phyloP scores from a whole-genome alignment of 352 stramenopile genomes.

The Globisporangium paddicum region DNA sequence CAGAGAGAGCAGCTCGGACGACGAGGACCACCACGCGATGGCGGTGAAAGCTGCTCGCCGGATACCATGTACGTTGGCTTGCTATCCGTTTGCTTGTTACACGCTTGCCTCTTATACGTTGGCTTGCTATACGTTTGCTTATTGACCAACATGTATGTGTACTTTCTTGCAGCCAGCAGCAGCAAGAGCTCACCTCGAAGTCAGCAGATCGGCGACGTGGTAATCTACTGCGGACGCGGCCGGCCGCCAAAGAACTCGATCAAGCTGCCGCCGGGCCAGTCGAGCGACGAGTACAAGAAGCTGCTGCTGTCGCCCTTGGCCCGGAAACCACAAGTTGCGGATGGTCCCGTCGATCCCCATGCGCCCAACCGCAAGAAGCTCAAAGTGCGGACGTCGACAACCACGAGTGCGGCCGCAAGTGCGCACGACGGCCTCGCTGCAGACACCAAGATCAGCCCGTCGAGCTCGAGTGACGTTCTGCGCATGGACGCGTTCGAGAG shows the following conservation, averaged over 20 bases:
- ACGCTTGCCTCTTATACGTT: no score
- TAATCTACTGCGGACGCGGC: constrained; percentile 15
- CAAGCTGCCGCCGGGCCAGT: constrained; percentile 10
- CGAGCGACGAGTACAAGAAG: not conserved
- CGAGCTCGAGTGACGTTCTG: constrained; percentile 42
- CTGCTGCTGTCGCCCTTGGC: constrained; percentile 6
- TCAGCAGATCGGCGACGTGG: not conserved
- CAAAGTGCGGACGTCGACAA: constrained; percentile 3
- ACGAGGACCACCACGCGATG: not conserved
- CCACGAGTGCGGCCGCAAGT: not conserved
- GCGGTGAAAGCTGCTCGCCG: not conserved
- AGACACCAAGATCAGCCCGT: constrained; percentile 32
- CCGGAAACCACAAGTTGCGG: not conserved
- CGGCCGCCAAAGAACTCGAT: constrained; percentile 23
- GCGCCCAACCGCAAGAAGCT: not conserved
- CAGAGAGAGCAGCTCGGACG: constrained; percentile 24
- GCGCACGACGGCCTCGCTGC: not conserved
- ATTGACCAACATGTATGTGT: not conserved
- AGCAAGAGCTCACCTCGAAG: constrained; percentile 8
- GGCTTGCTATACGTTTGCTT: not conserved
- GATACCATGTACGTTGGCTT: constrained; percentile 8
- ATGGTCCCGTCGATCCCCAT: no score
- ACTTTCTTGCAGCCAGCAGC: not conserved
- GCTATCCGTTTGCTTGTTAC: not conserved
- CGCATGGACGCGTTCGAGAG: constrained; percentile 25